Percentiles rank a stretch among this genome's conserved stretches.
Conservation (phyloP, 306 rosid genomes). For the cucumber (Cucumis sativus) region DNA sequence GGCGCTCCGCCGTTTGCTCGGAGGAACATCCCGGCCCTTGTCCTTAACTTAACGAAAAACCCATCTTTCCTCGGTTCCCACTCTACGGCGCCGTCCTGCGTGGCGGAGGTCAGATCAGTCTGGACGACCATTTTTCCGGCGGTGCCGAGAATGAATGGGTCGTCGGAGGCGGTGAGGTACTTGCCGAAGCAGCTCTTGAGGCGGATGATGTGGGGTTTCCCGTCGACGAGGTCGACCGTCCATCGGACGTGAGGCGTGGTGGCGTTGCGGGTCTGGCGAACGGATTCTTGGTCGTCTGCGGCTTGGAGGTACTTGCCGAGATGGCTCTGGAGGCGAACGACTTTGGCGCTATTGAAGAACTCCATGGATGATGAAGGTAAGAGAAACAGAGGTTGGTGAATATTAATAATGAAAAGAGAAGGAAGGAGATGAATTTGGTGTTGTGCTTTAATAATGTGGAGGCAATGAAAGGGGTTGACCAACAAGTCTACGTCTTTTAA, state of each 20-base stretch:
- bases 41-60: constrained; percentile 16
- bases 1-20: constrained; percentile 23
- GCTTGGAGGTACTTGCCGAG: constrained; percentile 24
- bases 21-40: constrained; percentile 11
- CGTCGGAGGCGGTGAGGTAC: constrained; percentile 23
- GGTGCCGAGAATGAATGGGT: constrained; percentile 9
- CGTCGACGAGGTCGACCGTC: constrained; percentile 25
- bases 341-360: constrained; percentile 22
- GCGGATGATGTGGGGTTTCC: constrained; percentile 16
- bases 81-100: neutral
- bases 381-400: neutral
- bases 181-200: constrained; percentile 27
- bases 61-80: constrained; percentile 29
- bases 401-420: neutral
- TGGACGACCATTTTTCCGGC: constrained; percentile 21
- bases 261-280: constrained; percentile 14
- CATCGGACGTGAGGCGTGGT: constrained; percentile 12
- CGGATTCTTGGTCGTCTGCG: constrained; percentile 16
- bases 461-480: neutral
- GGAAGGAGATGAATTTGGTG: neutral
- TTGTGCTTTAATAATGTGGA: neutral
- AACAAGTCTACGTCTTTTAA: neutral
- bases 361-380: constrained; percentile 13
- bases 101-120: neutral
- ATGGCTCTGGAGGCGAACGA: constrained; percentile 28